Evolutionary conservation across 2,329 filamentous ascomycete species (phyloP), one percentile per base, ranked within the genome.

Genomic region (Epichloe elymi): DNA sequence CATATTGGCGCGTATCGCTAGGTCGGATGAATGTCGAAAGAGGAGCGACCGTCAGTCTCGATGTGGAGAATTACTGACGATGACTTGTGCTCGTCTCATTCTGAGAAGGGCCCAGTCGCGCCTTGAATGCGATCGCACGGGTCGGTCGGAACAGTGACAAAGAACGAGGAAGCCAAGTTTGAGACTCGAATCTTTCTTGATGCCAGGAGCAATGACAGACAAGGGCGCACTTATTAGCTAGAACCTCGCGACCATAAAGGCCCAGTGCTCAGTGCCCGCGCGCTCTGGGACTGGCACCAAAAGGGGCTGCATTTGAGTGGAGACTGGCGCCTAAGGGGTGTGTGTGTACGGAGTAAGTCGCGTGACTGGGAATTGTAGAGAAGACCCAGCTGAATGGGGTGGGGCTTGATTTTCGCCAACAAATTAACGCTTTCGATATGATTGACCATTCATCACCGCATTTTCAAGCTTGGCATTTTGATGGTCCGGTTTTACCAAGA

Each of bases 1-100:
- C 53, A 55, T 55, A 20, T 26, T 35, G 36, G 33, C 17, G 37
- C n/a, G 35, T n/a, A 38, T 49, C 39, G 30, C 37, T 10, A 7
- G 30, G 17, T 35, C 14, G 17, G 30, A 11, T 30, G 20, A 30
- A n/a, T 15, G 12, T 19, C 10, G 33, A 19, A 5, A 17, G 19
- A 11, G 26, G 19, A 19, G 33, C 41, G 39, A 26, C 48, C 3
- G 39, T 14, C 37, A n/a, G 20, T 41, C 26, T n/a, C 15, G 20
- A 12, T 43, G 5, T 26, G 19, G 33, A 47, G n/a, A 39, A 8
- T 30, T 7, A 37, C 15, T 40, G n/a, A 38, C 17, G 20, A 17
- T 6, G 33, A 26, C 40, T 50, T 50, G 38, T 17, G 41, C 20
- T 10, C 41, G 41, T 40, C 26, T 35, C 48, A 50, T 50, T 15